Conservation (phyloP, 352 stramenopile genomes). For the Phytophthora sp. region DNA sequence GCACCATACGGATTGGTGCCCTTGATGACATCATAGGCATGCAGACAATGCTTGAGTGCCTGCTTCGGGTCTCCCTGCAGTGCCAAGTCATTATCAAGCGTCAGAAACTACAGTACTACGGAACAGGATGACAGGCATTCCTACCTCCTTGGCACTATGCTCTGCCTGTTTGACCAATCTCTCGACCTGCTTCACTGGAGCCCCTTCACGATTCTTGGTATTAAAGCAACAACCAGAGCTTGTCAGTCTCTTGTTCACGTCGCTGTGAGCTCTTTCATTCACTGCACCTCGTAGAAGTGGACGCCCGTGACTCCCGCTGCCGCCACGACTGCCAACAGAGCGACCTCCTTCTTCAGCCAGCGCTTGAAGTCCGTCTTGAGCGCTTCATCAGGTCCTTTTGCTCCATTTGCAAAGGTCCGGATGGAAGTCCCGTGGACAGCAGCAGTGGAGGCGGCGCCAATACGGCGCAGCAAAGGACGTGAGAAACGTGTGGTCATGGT, state of each 20-base stretch:
- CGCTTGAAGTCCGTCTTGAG: constrained; percentile 71
- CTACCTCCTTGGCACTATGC: constrained; percentile 54
- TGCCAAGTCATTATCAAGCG: background rate
- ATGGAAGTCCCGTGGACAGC: background rate
- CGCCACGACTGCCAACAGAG: constrained; percentile 54
- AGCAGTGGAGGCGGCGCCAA: background rate
- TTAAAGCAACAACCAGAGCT: constrained; percentile 1
- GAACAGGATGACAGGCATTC: background rate
- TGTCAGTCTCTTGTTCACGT: background rate
- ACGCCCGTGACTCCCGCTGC: constrained; percentile 55
- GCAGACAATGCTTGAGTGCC: constrained; percentile 70
- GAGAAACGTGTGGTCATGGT: constrained; percentile 34
- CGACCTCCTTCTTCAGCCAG: constrained; percentile 61
- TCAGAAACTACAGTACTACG: background rate
- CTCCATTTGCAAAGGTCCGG: constrained; percentile 29
- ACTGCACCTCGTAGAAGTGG: constrained; percentile 67
- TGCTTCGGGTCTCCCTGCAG: constrained; percentile 49
- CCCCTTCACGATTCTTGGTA: constrained; percentile 61
- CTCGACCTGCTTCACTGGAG: constrained; percentile 63
- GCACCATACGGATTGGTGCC: constrained; percentile 69
- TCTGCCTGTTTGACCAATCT: constrained; percentile 56
- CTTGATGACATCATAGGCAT: constrained; percentile 71
- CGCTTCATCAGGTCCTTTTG: constrained; percentile 40
- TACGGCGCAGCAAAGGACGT: constrained; percentile 18
- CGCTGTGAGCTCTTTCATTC: background rate